Base-by-base conservation (phyloP, 345 rosid species). In the Boechera retrofracta region DNA sequence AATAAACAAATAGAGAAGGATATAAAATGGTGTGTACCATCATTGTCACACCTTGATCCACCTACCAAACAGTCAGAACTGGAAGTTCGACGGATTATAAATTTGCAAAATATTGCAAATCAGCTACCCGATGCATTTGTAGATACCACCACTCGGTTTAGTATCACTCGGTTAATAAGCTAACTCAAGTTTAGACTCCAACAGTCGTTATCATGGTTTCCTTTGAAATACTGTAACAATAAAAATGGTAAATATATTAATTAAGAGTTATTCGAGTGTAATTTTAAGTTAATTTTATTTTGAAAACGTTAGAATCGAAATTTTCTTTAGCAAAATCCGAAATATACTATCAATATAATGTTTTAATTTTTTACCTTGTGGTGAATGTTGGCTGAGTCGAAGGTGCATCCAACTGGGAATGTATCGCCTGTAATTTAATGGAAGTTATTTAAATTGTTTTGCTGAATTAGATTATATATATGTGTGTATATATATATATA, bases 331-430 rank as follows among this genome's bases (percentile, higher is more conserved):
- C 5, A 29, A 42, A 42, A 70, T 15, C 15, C 4, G 18, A 42
- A 35, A 4, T 44, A 29, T 57, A 56, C 55, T 5, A 42, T 35
- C 10, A 4, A 10, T 49, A 18, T 18, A 58, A 7, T 39, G n/a
- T 54, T 18, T 68, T 49, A 70, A 5, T n/a, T 39, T 13, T 42
- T 73, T 76, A 91, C 97, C 90, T 86, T 86, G 89, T 88, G 85
- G 83, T 92, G 93, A 69, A 92, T 80, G 71, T 81, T 88, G 59
- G 88, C 36, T 38, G 83, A 75, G 59, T 88, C 89, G 35, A 90
- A 90, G 28, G 82, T 84, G 60, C 94, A 90, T 26, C 97, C 93
- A 62, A 89, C 89, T 29, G 94, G 94, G 54, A 87, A 90, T 33
- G 97, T 88, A 60, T 92, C 97, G 2, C 97, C 92, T 87, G 67